These are phyloP conservation scores for Madurella mycetomatis DNA, from an alignment of 2,329 filamentous ascomycete species.

Conservation along the genomic window DNA sequence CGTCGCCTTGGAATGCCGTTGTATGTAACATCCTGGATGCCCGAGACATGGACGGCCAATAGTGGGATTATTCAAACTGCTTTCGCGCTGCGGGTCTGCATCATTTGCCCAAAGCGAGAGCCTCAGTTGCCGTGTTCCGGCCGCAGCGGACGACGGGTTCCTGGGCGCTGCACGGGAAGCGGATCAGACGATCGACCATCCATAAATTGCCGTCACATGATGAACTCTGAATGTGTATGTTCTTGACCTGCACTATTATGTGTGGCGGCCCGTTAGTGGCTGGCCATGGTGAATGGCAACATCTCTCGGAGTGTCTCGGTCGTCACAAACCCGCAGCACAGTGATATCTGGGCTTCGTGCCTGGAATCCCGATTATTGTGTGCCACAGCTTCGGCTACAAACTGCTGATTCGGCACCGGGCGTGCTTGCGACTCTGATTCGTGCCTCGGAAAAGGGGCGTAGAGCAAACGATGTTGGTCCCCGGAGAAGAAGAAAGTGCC, in stretches of 20 bases:
- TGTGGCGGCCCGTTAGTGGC: conserved; percentile 11
- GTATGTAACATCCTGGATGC: conserved; percentile 4
- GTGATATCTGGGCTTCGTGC: too few species aligned
- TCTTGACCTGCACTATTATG: not conserved
- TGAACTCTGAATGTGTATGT: conserved; percentile 16
- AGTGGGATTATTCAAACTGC: not conserved
- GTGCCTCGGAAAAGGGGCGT: not conserved
- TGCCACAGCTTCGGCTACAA: not conserved
- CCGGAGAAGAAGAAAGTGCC: too few species aligned
- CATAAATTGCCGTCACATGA: conserved; percentile 17
- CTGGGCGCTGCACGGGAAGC: not conserved
- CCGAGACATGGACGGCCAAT: conserved; percentile 16
- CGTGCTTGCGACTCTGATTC: not conserved
- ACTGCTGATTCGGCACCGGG: not conserved
- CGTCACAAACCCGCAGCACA: not conserved
- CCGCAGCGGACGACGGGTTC: conserved; percentile 7
- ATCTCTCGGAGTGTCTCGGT: too few species aligned
- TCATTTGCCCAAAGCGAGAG: conserved; percentile 3
- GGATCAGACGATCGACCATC: conserved; percentile 3
- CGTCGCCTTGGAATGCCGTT: conserved; percentile 2
- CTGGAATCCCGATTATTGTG: not conserved
- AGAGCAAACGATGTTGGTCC: not conserved
- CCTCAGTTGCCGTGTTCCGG: conserved; percentile 7
- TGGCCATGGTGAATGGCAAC: conserved; percentile 11
- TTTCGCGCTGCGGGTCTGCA: not conserved